Conservation (phyloP, 441 rosid species). For the Populus hybrid region DNA sequence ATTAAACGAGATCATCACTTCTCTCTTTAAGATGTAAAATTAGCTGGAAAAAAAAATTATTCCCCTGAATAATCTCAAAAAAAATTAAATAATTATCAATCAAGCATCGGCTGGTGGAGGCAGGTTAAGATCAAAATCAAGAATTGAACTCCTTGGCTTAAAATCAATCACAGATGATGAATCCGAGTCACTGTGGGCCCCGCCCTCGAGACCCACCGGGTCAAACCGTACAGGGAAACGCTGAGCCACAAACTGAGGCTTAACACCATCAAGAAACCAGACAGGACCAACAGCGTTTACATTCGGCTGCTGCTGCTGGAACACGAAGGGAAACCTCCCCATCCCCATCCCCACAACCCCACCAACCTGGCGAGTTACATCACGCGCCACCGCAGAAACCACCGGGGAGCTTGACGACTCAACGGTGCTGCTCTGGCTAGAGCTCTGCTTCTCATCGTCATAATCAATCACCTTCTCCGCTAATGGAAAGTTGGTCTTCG, state of each 20-base stretch:
- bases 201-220: constrained; percentile 16
- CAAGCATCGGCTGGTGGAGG: constrained; percentile 40
- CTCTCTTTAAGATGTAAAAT: constrained; percentile 3
- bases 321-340: constrained; percentile 44
- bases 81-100: neutral
- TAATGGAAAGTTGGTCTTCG: constrained; percentile 60
- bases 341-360: constrained; percentile 6
- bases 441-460: constrained; percentile 33
- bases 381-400: constrained; percentile 21
- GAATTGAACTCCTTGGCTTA: constrained; percentile 22
- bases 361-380: constrained; percentile 6
- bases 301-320: constrained; percentile 24
- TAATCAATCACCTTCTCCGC: constrained; percentile 1
- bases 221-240: constrained; percentile 16
- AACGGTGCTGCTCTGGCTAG: constrained; percentile 61
- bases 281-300: neutral
- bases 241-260: constrained; percentile 27
- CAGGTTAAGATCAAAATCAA: constrained; percentile 55
- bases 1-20: constrained; percentile 2
- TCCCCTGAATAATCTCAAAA: constrained; percentile 4
- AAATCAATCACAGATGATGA: constrained; percentile 50
- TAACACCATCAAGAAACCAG: neutral
- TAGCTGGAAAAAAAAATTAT: constrained; percentile 4
- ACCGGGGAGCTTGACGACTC: constrained; percentile 41
- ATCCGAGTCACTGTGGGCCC: constrained; percentile 39